Evolutionary conservation across 257 asterid species (phyloP).

Genomic region (Haberlea rhodopensis): DNA sequence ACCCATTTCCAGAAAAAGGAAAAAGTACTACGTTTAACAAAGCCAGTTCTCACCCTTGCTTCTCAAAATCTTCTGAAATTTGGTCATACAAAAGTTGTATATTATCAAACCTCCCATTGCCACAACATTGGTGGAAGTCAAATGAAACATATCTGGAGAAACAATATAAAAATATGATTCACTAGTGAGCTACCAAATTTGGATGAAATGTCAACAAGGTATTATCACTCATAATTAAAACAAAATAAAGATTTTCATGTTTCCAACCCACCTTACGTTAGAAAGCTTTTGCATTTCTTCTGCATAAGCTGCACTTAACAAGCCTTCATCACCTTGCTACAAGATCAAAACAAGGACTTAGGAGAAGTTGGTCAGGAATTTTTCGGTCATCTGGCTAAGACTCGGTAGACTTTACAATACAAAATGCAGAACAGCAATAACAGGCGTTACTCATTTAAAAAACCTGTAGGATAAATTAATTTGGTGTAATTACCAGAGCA

Average conservation of each 20-base stretch:
- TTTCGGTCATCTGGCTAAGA: constrained; percentile 18
- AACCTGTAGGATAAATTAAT: no score
- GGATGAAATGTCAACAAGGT: constrained; percentile 16
- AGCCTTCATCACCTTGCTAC: constrained; percentile 96
- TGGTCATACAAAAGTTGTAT: constrained; percentile 69
- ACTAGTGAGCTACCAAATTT: constrained; percentile 13
- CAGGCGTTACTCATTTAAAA: neutral
- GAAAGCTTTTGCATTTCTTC: constrained; percentile 76
- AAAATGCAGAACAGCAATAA: neutral
- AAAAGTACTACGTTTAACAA: constrained; percentile 1
- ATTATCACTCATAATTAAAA: constrained; percentile 4
- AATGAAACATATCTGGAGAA: constrained; percentile 75
- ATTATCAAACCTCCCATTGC: constrained; percentile 76
- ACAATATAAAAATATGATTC: constrained; percentile 23
- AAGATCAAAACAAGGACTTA: constrained; percentile 25
- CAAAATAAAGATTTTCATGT: neutral
- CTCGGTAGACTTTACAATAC: constrained; percentile 10
- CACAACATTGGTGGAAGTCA: constrained; percentile 88
- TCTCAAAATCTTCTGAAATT: constrained; percentile 70
- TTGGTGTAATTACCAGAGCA: neutral
- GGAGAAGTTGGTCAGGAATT: constrained; percentile 1
- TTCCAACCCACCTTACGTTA: constrained; percentile 55
- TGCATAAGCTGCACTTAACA: constrained; percentile 63
- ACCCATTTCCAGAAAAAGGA: constrained; percentile 26
- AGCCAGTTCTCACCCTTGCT: constrained; percentile 69